These are phyloP conservation scores for Ustulina deusta DNA, from an alignment of 2,329 filamentous ascomycete species.

Conservation along the genomic window DNA sequence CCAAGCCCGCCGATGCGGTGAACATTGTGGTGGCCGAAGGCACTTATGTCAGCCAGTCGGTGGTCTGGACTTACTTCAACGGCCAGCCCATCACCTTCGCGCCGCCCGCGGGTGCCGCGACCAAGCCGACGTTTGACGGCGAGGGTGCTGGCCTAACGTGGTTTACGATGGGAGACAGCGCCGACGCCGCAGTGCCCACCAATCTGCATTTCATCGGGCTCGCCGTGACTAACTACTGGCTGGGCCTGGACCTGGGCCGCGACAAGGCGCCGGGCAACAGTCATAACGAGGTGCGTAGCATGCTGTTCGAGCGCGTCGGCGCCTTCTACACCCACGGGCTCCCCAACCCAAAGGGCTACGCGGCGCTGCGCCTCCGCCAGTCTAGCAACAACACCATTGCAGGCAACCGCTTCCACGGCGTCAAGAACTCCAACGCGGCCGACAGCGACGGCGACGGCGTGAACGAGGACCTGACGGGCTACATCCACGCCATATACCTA, in stretches of 20 bases:
- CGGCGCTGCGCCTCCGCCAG: slow-evolving; percentile 32
- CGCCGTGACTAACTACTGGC: slow-evolving; percentile 38
- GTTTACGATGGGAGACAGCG: slow-evolving; percentile 38
- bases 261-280: slow-evolving; percentile 36
- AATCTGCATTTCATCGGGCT: slow-evolving; percentile 36
- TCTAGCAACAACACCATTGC: slow-evolving; percentile 38
- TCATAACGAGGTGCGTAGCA: slow-evolving; percentile 31
- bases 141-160: slow-evolving; percentile 34
- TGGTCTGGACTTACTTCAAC: slow-evolving; percentile 39
- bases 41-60: slow-evolving; percentile 30
- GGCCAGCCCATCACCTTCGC: slow-evolving; percentile 37
- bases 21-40: slow-evolving; percentile 34
- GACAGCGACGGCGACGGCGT: slow-evolving; percentile 48
- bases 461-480: slow-evolving; percentile 53
- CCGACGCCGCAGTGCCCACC: slow-evolving; percentile 19
- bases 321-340: slow-evolving; percentile 33
- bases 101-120: slow-evolving; percentile 18
- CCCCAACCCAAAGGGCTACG: slow-evolving; percentile 36
- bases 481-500: slow-evolving; percentile 38
- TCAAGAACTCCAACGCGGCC: slow-evolving; percentile 35
- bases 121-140: slow-evolving; percentile 38
- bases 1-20: slow-evolving; percentile 32
- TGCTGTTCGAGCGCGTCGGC: slow-evolving; percentile 39
- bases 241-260: slow-evolving; percentile 36
- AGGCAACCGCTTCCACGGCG: slow-evolving; percentile 38